phyloP scores from a whole-genome alignment of 2,329 filamentous ascomycete genomes.

The Phaeosphaeriaceae sp. region DNA sequence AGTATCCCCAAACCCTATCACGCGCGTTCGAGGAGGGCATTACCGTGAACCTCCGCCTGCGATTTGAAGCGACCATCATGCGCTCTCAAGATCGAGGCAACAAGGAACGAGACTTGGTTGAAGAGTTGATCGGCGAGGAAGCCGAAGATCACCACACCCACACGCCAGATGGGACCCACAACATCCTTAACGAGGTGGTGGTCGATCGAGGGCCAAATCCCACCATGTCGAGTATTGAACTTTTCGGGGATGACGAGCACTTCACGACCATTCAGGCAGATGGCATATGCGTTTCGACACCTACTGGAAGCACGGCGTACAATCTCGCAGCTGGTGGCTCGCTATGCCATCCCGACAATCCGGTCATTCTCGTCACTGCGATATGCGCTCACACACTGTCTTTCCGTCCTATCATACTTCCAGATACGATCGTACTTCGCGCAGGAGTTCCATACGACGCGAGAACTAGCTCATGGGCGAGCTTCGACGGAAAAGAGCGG shows the following conservation, averaged over 20 bases:
- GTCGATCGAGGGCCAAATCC: constrained; percentile 92
- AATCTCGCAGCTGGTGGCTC: constrained; percentile 96
- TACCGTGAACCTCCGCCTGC: constrained; percentile 82
- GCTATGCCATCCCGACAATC: constrained; percentile 94
- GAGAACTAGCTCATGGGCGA: constrained; percentile 91
- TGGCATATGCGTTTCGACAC: constrained; percentile 91
- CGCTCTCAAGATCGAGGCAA: constrained; percentile 64
- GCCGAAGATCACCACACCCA: constrained; percentile 85
- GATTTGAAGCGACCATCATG: constrained; percentile 96
- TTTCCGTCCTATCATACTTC: constrained; percentile 94
- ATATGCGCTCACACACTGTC: constrained; percentile 95
- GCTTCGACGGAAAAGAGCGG: constrained; percentile 87
- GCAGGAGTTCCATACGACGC: constrained; percentile 95
- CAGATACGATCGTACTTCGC: constrained; percentile 92
- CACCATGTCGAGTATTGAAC: constrained; percentile 89
- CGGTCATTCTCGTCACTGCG: constrained; percentile 90
- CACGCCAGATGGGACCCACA: constrained; percentile 79
- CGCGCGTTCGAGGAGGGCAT: constrained; percentile 82
- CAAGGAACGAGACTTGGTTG: constrained; percentile 65
- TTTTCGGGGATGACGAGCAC: constrained; percentile 94
- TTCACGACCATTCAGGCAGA: constrained; percentile 94
- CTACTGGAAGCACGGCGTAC: constrained; percentile 93
- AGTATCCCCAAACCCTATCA: constrained; percentile 72
- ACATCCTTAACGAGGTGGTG: constrained; percentile 97
- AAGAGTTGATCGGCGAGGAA: constrained; percentile 88